Base-by-base conservation (phyloP, 1,284 basidiomycete genomes). In the Marasmius sp. region DNA sequence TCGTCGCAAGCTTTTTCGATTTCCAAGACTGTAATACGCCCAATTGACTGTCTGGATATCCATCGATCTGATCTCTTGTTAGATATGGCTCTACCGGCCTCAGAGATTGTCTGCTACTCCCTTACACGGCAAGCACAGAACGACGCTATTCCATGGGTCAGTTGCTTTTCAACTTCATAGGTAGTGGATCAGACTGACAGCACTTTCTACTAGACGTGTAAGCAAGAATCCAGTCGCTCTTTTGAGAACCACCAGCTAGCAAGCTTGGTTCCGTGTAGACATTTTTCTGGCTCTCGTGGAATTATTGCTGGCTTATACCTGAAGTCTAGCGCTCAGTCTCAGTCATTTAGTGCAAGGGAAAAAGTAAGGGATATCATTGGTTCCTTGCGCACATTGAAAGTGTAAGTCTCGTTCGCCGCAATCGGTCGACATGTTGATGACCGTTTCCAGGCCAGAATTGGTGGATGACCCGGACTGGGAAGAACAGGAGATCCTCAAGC, bases 1-100 rank as follows among this genome's bases (percentile, higher is more conserved):
- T 92, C 2, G 76, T 81, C 6, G 77, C 81, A 22, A 81, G 79
- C 54, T 84, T 81, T 64, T 69, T 89, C 34, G 82, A 90, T 62
- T 85, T 86, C 56, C 81, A 81, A 49, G 81, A 87, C 63, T 88
- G 89, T 90, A 71, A 66, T 84, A 65, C 37, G 57, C 52, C 56
- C 9, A 38, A 27, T 45, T 2, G 49, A 49, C 27, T 43, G 10
- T 20, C 38, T 10, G 16, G 33, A 22, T n/a, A 45, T 48, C 58
- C 48, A 12, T 50, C 56, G 33, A 10, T 52, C 56, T 38, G n/a
- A 52, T 60, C 64, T 59, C 57, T 53, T 54, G 8, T 5, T 59
- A 87, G 86, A 82, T 66, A 68, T 68, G n/a, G 72, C 78, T n/a
- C 68, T 74, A 2, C 85, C 85, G 0, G 81, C 77, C 61, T 87